Base-by-base conservation (phyloP, 169 alveolate genomes). In the Miamiensis avidus region DNA sequence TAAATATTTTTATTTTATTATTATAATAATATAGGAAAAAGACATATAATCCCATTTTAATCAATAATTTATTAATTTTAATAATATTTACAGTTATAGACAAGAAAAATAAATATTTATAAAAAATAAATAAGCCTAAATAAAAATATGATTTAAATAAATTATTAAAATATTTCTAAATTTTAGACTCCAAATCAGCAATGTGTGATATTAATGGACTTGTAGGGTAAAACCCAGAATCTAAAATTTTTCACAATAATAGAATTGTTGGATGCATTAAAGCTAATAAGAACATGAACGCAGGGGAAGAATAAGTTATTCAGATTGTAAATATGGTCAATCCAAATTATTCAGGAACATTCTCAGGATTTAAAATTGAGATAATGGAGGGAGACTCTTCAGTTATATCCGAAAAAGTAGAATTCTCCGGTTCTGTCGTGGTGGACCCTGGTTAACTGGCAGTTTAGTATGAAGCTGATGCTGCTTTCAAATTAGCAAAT, bases 361-460 rank as follows among this genome's bases (percentile, higher is more conserved):
- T 79, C 76, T 1, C 34, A 49, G 84, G 84, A 26, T 79, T 79
- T 64, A 79, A 79, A 64, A 79, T 79, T 25, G 84, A 79, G 64
- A 65, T 79, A 0, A n/a, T 79, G 73, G 84, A 79, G 30, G 74
- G 74, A n/a, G 64, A 28, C 20, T 79, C 84, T 64, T 79, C 84
- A n/a, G 25, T 79, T 0, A 49, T 79, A 28, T 79, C 64, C 26
- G 84, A 79, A 31, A 27, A 33, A 49, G 76, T 64, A 4, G 73
- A 65, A 26, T 79, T 79, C 49, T n/a, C 65, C 4, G 84, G 84
- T 0, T 29, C 34, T 20, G 30, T 79, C 20, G 33, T 29, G 33
- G 64, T 79, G 6, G 31, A 34, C 0, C 84, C 84, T 29, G 84
- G 84, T 29, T 15, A 1, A 25, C 31, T 79, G 28, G 64, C 34